These are phyloP conservation scores for Gillenia trifoliata DNA, from an alignment of 306 rosid genomes.

Conservation along the genomic window DNA sequence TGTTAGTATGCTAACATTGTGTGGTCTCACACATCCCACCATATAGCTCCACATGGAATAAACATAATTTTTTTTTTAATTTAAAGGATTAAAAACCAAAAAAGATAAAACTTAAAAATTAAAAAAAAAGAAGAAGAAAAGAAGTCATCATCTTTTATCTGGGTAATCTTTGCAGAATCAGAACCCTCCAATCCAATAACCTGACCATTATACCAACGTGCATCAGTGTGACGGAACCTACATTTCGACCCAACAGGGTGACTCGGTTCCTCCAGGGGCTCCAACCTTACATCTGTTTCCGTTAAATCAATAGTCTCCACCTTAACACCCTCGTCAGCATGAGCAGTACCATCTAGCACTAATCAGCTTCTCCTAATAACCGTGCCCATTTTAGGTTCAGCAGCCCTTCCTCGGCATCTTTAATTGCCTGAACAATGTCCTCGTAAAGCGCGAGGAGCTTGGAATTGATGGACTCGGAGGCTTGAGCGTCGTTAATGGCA, in stretches of 20 bases:
- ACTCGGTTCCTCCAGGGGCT: slow-evolving; percentile 42
- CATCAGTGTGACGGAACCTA: slow-evolving; percentile 79
- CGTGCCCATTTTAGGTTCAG: slow-evolving; percentile 74
- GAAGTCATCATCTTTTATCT: too few species aligned
- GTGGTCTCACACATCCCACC: too few species aligned
- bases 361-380: slow-evolving; percentile 70
- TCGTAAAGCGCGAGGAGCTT: slow-evolving; percentile 70
- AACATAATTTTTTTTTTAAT: too few species aligned
- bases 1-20: too few species aligned
- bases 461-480: slow-evolving; percentile 57
- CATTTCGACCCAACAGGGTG: slow-evolving; percentile 78
- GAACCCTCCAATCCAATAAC: slow-evolving; percentile 52
- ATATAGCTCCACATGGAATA: too few species aligned
- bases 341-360: slow-evolving; percentile 30
- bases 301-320: slow-evolving; percentile 52
- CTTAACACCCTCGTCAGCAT: slow-evolving; percentile 41
- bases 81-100: too few species aligned
- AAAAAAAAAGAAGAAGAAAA: too few species aligned
- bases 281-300: slow-evolving; percentile 50
- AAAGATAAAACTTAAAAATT: too few species aligned
- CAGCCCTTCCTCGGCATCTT: slow-evolving; percentile 89
- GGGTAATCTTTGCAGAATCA: slow-evolving; percentile 53
- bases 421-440: slow-evolving; percentile 80
- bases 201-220: slow-evolving; percentile 85
- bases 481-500: slow-evolving; percentile 59